phyloP scores from a whole-genome alignment of 352 stramenopile genomes.

The Phytophthora parvispora region DNA sequence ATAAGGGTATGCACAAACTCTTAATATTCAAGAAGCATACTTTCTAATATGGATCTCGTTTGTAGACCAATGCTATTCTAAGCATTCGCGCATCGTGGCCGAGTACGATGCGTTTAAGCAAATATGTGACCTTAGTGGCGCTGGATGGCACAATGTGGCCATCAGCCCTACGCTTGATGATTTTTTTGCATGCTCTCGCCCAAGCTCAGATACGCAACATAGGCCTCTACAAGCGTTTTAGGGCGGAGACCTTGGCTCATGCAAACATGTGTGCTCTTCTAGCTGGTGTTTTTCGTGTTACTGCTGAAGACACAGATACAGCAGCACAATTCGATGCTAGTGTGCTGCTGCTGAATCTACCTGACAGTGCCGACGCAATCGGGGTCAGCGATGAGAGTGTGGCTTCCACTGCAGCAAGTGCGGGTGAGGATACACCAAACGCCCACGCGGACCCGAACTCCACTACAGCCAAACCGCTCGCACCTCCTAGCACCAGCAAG shows the following conservation, averaged over 20 bases:
- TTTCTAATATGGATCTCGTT: background rate
- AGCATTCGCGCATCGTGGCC: slow-evolving; percentile 3
- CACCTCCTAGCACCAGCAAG: background rate
- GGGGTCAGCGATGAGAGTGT: background rate
- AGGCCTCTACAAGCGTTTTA: slow-evolving; percentile 10
- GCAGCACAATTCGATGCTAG: background rate
- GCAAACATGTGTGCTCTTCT: background rate
- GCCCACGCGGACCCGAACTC: background rate
- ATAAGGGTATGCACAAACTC: background rate
- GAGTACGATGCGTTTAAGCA: background rate
- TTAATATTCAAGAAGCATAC: background rate
- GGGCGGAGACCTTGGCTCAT: background rate
- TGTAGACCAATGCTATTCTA: slow-evolving; percentile 5
- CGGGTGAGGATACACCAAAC: background rate
- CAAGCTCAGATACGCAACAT: slow-evolving; percentile 1
- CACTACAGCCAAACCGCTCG: background rate
- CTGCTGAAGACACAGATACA: slow-evolving; percentile 2
- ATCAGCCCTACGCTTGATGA: slow-evolving; percentile 4
- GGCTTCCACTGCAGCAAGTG: background rate
- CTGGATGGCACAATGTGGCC: slow-evolving; percentile 2
- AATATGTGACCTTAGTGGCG: background rate
- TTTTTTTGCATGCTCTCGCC: background rate
- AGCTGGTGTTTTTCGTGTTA: slow-evolving; percentile 2
- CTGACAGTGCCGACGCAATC: background rate
- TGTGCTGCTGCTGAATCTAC: background rate